Base-by-base conservation (phyloP, 805 yeast species). In the Suhomyces sp. region DNA sequence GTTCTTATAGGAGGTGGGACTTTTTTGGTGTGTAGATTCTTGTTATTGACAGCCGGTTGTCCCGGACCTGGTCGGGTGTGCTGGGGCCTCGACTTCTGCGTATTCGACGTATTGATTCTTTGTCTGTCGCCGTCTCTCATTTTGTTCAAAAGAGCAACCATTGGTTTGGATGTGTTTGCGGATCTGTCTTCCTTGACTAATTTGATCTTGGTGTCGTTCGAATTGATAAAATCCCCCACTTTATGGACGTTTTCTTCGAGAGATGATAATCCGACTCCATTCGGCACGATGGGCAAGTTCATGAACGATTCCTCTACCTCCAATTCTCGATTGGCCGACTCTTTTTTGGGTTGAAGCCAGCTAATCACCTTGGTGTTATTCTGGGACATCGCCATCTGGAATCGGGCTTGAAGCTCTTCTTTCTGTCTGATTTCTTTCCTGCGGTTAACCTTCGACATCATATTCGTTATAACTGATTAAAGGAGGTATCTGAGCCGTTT, bases 401-500 rank as follows among this genome's bases (percentile, higher is more conserved):
- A 67, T 35, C 58, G 58, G 11, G 74, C 63, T 39, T 71, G 79
- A 4, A 76, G 54, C 19, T 63, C 65, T 38, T 74, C 72, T 43
- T 74, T 74, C 27, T 58, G 51, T 42, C 69, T 64, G 25, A 73
- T 72, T 30, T 72, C 76, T 25, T 66, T 54, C 24, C 75, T 30
- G 13, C 33, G 21, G 16, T 30, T 30, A 10, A 19, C 17, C 21
- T 30, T 30, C 14, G 33, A 30, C 33, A 30, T 30, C 7, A 1
- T 26, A 9, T 5, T 25, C 5, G 18, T 25, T 4, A 17, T 25
- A 25, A 14, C 27, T 25, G 6, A n/a, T n/a, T n/a, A n/a, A n/a
- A n/a, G n/a, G n/a, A n/a, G n/a, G n/a, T n/a, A n/a, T n/a, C n/a
- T n/a, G n/a, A n/a, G n/a, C n/a, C n/a, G n/a, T n/a, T n/a, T n/a